Evolutionary conservation across 495 filamentous ascomycete species (phyloP), one percentile per base, ranked within the genome.

Genomic region (Paragyromitra xinjiangensis): DNA sequence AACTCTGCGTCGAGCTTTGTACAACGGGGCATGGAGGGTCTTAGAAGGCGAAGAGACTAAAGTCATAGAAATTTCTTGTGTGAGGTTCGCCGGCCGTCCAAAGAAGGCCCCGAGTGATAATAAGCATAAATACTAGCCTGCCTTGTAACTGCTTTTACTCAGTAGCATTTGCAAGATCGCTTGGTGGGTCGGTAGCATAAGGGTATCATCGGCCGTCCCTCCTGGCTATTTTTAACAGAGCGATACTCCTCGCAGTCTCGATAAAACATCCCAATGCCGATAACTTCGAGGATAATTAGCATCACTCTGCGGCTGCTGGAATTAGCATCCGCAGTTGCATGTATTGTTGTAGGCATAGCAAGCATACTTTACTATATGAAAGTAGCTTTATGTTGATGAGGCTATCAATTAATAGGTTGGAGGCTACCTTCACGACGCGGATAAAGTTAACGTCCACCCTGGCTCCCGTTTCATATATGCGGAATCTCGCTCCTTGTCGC

Each of bases 391-490:
- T 40, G 56, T 12, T 24, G 16, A 39, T 24, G 9, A 3, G n/a
- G 14, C 39, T 40, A 55, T 55, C 44, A 12, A 58, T 69, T 14
- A 14, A 9, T 59, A 69, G 48, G 66, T 89, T 67, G 88, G 88
- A 5, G 78, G 86, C 72, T 89, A 88, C 78, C 86, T 90, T 56
- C 80, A 84, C 61, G 40, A 83, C 19, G 50, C 26, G 16, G 75
- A 68, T 48, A 68, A 66, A 56, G 84, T 61, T 72, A 82, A 61
- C 87, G 86, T 64, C 1, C 61, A 51, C 29, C 64, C 56, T 26
- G 71, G 56, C 40, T 84, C 84, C 12, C 85, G 88, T 56, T 88
- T 87, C 85, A 89, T 90, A 82, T 91, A 90, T 81, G 87, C 88
- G 55, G 86, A 88, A 80, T 90, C 63, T 87, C 87, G 6, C 85